Conservation (phyloP, 2,329 filamentous ascomycete genomes). For the Colletotrichum coccodes region DNA sequence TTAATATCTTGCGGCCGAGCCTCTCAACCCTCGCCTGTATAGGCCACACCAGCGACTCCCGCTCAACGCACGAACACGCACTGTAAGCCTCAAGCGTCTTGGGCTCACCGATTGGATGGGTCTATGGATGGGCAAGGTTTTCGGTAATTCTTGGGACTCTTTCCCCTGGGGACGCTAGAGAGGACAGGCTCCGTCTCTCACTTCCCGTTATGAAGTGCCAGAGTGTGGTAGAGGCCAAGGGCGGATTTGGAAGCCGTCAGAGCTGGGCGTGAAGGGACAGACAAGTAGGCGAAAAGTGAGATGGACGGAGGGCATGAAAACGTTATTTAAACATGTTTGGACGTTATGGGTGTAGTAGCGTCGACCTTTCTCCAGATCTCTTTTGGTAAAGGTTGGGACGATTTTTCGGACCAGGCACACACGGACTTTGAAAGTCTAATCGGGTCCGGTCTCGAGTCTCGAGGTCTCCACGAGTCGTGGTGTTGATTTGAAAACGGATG, state of each 20-base stretch:
- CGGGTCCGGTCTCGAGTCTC: not conserved
- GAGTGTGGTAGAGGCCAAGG: too few species aligned
- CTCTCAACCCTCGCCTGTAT: not conserved
- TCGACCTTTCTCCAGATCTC: not conserved
- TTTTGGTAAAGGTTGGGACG: constrained; percentile 3
- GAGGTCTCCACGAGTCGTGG: not conserved
- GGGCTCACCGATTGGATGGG: not conserved
- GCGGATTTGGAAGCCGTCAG: not conserved
- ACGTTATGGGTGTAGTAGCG: constrained; percentile 18
- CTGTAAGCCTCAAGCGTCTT: not conserved
- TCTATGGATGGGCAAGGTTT: not conserved
- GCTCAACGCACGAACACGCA: not conserved
- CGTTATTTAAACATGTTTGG: constrained; percentile 17
- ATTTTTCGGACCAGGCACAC: constrained; percentile 19
- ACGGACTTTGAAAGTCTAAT: not conserved
- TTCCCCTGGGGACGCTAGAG: not conserved
- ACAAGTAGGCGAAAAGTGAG: not conserved
- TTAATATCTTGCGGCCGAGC: not conserved
- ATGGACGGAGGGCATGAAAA: constrained; percentile 14
- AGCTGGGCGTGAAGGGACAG: not conserved
- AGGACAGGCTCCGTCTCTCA: not conserved
- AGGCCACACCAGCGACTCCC: not conserved
- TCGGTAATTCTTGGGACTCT: not conserved
- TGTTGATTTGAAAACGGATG: not conserved
- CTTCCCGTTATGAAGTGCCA: too few species aligned